Evolutionary conservation across 2,329 filamentous ascomycete genomes (phyloP).

Genomic region (Stemphylium lycopersici): DNA sequence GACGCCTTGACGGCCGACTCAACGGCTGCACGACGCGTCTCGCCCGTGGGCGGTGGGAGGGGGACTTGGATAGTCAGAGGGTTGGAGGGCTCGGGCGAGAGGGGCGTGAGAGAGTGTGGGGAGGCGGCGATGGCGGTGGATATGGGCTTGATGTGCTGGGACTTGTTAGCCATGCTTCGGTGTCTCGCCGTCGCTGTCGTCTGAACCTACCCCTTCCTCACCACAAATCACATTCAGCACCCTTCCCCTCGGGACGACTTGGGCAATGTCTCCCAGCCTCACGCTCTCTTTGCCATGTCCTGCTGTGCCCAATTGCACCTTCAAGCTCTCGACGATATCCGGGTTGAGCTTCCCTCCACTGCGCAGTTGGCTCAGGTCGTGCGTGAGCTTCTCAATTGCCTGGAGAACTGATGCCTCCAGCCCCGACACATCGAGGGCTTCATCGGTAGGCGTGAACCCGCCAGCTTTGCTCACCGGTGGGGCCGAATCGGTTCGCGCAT

Average conservation of each 20-base stretch:
- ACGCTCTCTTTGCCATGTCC: constrained; percentile 56
- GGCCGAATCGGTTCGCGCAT: constrained; percentile 44
- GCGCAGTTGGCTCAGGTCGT: constrained; percentile 66
- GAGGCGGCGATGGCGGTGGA: constrained; percentile 60
- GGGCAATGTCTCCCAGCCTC: constrained; percentile 67
- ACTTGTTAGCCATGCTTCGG: constrained; percentile 5
- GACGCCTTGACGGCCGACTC: constrained; percentile 50
- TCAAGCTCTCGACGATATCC: constrained; percentile 64
- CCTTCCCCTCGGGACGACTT: constrained; percentile 69
- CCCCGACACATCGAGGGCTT: constrained; percentile 66
- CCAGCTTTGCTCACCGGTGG: constrained; percentile 34
- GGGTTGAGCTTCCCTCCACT: constrained; percentile 68
- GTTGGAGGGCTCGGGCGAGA: constrained; percentile 57
- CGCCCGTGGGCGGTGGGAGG: constrained; percentile 64
- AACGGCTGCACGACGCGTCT: constrained; percentile 54
- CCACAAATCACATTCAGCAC: constrained; percentile 67
- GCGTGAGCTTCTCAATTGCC: constrained; percentile 62
- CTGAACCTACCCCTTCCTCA: constrained; percentile 64
- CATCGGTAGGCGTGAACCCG: constrained; percentile 50
- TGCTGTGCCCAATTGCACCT: constrained; percentile 62
- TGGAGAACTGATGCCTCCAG: constrained; percentile 63
- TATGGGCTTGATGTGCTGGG: constrained; percentile 61
- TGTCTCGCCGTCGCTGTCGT: not conserved
- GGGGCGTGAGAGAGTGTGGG: constrained; percentile 57
- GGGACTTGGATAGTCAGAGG: constrained; percentile 60